These are phyloP conservation scores for Saksenaea vasiformis DNA, from an alignment of 371 early-diverging fungal species.

Conservation along the genomic window DNA sequence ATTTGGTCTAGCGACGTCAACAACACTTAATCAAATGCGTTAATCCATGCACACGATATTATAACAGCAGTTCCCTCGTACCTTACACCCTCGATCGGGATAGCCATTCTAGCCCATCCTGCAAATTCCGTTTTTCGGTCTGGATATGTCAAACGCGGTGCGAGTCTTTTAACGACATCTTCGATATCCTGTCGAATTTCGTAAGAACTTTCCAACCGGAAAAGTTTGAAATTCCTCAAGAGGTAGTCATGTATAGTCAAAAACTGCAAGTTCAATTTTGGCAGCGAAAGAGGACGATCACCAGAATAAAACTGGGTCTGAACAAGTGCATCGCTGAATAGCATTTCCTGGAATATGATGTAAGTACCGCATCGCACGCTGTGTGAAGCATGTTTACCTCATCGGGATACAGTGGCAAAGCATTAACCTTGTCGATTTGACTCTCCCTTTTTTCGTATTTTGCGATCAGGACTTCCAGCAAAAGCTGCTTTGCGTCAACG, in stretches of 20 bases:
- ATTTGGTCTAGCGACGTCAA: constrained; percentile 75
- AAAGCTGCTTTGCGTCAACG: constrained; percentile 36
- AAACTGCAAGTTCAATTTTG: constrained; percentile 93
- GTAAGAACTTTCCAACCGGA: constrained; percentile 76
- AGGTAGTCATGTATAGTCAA: constrained; percentile 91
- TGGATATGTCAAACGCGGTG: constrained; percentile 66
- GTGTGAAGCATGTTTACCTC: constrained; percentile 48
- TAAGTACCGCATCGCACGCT: not conserved
- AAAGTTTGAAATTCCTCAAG: constrained; percentile 81
- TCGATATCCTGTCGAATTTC: constrained; percentile 89
- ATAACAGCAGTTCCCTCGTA: not conserved
- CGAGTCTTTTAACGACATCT: constrained; percentile 81
- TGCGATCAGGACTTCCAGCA: constrained; percentile 58
- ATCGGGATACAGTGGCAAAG: constrained; percentile 80
- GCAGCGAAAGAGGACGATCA: constrained; percentile 75
- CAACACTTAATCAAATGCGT: constrained; percentile 36
- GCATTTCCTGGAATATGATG: constrained; percentile 26
- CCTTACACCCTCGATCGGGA: constrained; percentile 62
- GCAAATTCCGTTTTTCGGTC: constrained; percentile 71
- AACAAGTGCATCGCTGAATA: constrained; percentile 59
- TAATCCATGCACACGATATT: not conserved
- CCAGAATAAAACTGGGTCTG: constrained; percentile 67
- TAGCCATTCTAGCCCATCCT: constrained; percentile 94
- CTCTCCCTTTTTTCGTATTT: constrained; percentile 65
- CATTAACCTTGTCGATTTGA: constrained; percentile 72